Base-by-base conservation (phyloP, 148 eudicot genomes). In the Polygonum aviculare region DNA sequence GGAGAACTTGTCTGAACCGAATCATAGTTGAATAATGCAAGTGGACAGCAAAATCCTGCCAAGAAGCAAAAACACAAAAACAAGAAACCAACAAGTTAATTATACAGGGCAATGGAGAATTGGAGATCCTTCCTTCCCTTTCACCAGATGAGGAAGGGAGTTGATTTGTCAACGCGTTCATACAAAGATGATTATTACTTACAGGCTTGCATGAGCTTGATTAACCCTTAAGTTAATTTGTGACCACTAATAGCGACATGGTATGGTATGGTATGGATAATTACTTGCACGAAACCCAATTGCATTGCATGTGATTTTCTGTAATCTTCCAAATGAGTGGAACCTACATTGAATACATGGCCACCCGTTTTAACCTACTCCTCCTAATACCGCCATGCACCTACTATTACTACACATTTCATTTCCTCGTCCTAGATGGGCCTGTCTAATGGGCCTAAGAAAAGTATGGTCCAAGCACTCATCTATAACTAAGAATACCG, bases 251-350 rank as follows among this genome's bases (percentile, higher is more conserved):
- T 18, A 5, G 8, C n/a, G 10, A 4, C 14, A 36, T 19, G 72
- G 31, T 26, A 26, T 26, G 31, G 31, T 26, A 0, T 26, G 31
- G 31, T 26, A 26, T 36, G 14, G 16, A 67, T 36, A 44, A 67
- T 67, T 35, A 16, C 72, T 36, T 67, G 45, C 72, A 67, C 72
- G 72, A 67, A 35, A 67, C 72, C 72, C 44, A 65, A 65, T 35
- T 12, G 12, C 40, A 65, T 65, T 36, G 72, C 72, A 67, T 67
- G 45, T 65, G 71, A 35, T 65, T 65, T 26, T 65, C 9, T 65
- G 71, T 7, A 65, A 65, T 67, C 72, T 36, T 67, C 72, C 72
- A 4, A 36, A 36, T 15, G 5, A 36, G 35, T 67, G 72, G 72
- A 35, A 67, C 70, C 70, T 33, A 63, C 70, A 33, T 26, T 26